These are phyloP conservation scores for Podospora pseudocomata DNA, from an alignment of 495 filamentous ascomycete species.

Conservation along the genomic window DNA sequence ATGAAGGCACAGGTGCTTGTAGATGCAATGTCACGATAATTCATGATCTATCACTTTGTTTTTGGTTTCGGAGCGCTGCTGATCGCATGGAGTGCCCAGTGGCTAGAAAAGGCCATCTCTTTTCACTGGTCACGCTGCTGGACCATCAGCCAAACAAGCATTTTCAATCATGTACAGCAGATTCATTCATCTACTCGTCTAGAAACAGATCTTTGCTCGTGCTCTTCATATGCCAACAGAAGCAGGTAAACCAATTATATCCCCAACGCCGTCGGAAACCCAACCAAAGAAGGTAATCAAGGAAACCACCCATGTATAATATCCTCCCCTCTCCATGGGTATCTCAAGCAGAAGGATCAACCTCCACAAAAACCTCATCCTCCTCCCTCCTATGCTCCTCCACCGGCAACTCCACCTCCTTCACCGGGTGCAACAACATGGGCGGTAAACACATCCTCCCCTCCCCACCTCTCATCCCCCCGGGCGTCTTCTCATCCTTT, in stretches of 20 bases:
- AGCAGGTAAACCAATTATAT: neutral
- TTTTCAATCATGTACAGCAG: neutral
- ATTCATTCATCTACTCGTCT: neutral
- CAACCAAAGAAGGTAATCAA: neutral
- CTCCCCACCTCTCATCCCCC: constrained; percentile 55
- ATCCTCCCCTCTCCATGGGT: neutral
- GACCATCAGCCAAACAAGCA: no score
- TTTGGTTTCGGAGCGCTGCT: neutral
- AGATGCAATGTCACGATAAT: neutral
- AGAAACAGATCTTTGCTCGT: neutral
- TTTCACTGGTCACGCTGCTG: no score
- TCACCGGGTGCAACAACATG: constrained; percentile 91
- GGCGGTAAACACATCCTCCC: constrained; percentile 91
- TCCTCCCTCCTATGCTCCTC: constrained; percentile 53
- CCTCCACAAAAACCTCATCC: constrained; percentile 30
- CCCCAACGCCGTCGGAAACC: neutral
- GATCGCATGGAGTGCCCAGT: no score
- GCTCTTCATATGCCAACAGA: neutral
- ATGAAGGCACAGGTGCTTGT: neutral
- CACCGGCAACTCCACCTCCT: constrained; percentile 74
- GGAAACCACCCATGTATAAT: neutral
- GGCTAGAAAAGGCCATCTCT: no score
- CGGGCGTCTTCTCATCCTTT: constrained; percentile 45
- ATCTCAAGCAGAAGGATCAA: constrained; percentile 37
- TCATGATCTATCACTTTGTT: neutral